phyloP scores from a whole-genome alignment of 2,329 filamentous ascomycete genomes.

The Aspergillus tanneri region DNA sequence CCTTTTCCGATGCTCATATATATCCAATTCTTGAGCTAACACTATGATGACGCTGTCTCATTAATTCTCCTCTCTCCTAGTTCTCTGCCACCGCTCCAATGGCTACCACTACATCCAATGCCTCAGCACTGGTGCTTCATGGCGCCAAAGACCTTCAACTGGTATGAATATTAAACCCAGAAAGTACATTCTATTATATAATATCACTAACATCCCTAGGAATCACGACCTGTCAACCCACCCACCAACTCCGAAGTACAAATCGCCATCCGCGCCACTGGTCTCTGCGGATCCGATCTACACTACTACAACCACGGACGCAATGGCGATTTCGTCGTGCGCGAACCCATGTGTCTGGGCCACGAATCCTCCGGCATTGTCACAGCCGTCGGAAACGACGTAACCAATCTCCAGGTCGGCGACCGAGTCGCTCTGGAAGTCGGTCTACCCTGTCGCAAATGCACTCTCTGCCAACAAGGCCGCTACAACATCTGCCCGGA shows the following conservation, averaged over 20 bases:
- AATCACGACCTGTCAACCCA: constrained; percentile 50
- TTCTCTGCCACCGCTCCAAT: not conserved
- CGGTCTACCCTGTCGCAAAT: constrained; percentile 74
- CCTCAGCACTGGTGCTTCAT: constrained; percentile 55
- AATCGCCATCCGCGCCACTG: constrained; percentile 63
- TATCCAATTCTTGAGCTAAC: not conserved
- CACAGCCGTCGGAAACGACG: constrained; percentile 64
- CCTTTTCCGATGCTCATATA: not conserved
- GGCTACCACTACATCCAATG: constrained; percentile 28
- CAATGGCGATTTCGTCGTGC: constrained; percentile 82
- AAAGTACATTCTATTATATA: not conserved
- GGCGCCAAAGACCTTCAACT: constrained; percentile 61
- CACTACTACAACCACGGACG: constrained; percentile 87
- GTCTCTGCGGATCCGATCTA: constrained; percentile 69
- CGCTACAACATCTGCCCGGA: constrained; percentile 63
- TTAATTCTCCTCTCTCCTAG: not conserved
- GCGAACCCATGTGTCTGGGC: constrained; percentile 76
- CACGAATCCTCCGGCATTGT: constrained; percentile 79
- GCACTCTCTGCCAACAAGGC: constrained; percentile 55
- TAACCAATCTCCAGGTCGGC: constrained; percentile 64
- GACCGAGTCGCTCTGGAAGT: constrained; percentile 93
- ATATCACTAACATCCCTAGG: constrained; percentile 43
- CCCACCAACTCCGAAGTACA: constrained; percentile 59
- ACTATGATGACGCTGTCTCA: not conserved
- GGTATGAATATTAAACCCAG: constrained; percentile 44